Conservation (phyloP, 495 filamentous ascomycete genomes). For the Mytilinidion resinicola region DNA sequence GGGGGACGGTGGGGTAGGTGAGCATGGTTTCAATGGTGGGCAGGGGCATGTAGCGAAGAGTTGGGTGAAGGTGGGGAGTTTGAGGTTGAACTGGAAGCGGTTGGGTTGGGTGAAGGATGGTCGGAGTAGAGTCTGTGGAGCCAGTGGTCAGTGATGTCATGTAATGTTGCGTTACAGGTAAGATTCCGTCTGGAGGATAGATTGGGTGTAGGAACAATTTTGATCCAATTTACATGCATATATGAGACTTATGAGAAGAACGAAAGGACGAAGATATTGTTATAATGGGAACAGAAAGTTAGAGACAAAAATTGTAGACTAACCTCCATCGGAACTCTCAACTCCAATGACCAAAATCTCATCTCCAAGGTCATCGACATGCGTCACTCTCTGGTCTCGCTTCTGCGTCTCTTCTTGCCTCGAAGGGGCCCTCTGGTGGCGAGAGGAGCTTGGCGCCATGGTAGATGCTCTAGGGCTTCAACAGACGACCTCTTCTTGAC, state of each 20-base stretch:
- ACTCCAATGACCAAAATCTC: neutral
- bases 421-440: neutral
- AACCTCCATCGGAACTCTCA: neutral
- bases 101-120: neutral
- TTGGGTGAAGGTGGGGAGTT: constrained; percentile 12
- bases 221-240: too few species aligned
- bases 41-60: neutral
- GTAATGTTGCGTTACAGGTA: too few species aligned
- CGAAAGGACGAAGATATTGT: too few species aligned
- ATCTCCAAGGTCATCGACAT: neutral
- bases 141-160: too few species aligned
- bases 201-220: too few species aligned
- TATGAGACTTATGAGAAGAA: too few species aligned
- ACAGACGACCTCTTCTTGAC: constrained; percentile 5
- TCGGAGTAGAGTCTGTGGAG: neutral
- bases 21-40: constrained; percentile 24
- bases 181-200: too few species aligned
- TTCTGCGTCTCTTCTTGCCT: neutral
- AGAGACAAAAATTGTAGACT: neutral
- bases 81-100: constrained; percentile 1
- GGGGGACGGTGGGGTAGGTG: constrained; percentile 14
- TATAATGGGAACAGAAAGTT: neutral
- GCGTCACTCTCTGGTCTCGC: neutral
- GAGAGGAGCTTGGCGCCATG: constrained; percentile 8
- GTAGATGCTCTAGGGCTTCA: constrained; percentile 14